phyloP scores from a whole-genome alignment of 768 basidiomycete genomes.

The Boletus tylopilopsis region DNA sequence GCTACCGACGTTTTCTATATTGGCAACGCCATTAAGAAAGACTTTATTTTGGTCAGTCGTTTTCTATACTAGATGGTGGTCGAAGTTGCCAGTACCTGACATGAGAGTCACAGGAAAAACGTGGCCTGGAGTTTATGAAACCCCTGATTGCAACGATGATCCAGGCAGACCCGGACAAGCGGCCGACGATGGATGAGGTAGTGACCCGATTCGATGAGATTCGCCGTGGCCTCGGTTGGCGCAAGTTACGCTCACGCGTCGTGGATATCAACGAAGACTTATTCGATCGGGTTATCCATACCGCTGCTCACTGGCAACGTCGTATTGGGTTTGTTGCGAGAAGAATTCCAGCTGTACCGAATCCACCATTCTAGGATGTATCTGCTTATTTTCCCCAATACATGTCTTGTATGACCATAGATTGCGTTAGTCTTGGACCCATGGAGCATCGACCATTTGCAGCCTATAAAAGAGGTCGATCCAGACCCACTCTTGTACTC shows the following conservation, averaged over 20 bases:
- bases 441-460: too few species aligned
- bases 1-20: neutral
- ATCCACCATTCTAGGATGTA: neutral
- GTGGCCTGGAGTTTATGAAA: slow-evolving; percentile 30
- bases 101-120: neutral
- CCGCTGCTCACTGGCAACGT: slow-evolving; percentile 24
- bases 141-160: slow-evolving; percentile 35
- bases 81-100: neutral
- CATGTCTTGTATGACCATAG: neutral
- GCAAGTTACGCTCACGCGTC: slow-evolving; percentile 29
- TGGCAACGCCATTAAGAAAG: neutral
- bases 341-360: slow-evolving; percentile 15
- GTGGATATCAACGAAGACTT: slow-evolving; percentile 9
- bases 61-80: neutral
- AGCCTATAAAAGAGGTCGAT: too few species aligned
- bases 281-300: slow-evolving; percentile 10
- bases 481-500: too few species aligned
- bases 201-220: slow-evolving; percentile 18
- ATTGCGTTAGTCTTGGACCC: too few species aligned
- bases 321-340: slow-evolving; percentile 12
- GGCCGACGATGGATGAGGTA: slow-evolving; percentile 38
- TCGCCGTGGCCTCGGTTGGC: neutral
- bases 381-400: neutral
- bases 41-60: neutral
- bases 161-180: slow-evolving; percentile 29